Percentiles rank a stretch among this genome's conserved stretches.
Conservation (phyloP, 495 filamentous ascomycete genomes). For the Tuber indicum region DNA sequence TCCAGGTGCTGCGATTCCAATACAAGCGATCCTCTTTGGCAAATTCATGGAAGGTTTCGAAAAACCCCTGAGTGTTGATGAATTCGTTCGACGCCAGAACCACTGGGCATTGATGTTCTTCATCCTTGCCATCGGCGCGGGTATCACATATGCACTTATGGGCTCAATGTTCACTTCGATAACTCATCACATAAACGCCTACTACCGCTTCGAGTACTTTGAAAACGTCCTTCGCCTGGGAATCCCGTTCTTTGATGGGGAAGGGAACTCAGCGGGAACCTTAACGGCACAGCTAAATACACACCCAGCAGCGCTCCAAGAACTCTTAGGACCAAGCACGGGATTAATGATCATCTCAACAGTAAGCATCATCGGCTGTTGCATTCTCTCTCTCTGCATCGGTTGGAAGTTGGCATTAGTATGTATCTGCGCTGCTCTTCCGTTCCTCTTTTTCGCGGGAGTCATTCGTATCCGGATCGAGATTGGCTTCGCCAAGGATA, state of each 20-base stretch:
- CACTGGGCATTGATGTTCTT: conserved; percentile 56
- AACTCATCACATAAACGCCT: conserved; percentile 23
- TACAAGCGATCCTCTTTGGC: conserved; percentile 43
- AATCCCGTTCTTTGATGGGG: conserved; percentile 58
- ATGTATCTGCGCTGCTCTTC: conserved; percentile 50
- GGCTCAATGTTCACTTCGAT: conserved; percentile 41
- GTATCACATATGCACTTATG: conserved; percentile 45
- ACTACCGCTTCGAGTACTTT: conserved; percentile 48
- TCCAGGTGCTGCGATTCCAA: conserved; percentile 42
- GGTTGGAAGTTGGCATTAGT: conserved; percentile 58
- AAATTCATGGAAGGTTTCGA: conserved; percentile 41
- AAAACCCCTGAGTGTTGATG: conserved; percentile 20
- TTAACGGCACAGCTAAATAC: conserved; percentile 54
- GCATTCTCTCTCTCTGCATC: conserved; percentile 51
- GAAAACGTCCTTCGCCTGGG: conserved; percentile 43
- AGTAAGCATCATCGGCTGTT: conserved; percentile 50
- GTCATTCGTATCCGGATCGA: conserved; percentile 53
- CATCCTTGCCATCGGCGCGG: conserved; percentile 46
- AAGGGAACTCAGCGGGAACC: conserved; percentile 58
- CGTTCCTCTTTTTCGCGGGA: conserved; percentile 49
- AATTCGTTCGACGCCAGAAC: conserved; percentile 44
- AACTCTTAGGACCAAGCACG: conserved; percentile 55
- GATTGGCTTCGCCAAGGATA: conserved; percentile 51
- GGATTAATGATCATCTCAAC: conserved; percentile 50
- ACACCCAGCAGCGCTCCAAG: conserved; percentile 57